Percentiles rank a stretch among this genome's conserved stretches.
Conservation (phyloP, 2,329 filamentous ascomycete species). For the Alternaria arbusti region DNA sequence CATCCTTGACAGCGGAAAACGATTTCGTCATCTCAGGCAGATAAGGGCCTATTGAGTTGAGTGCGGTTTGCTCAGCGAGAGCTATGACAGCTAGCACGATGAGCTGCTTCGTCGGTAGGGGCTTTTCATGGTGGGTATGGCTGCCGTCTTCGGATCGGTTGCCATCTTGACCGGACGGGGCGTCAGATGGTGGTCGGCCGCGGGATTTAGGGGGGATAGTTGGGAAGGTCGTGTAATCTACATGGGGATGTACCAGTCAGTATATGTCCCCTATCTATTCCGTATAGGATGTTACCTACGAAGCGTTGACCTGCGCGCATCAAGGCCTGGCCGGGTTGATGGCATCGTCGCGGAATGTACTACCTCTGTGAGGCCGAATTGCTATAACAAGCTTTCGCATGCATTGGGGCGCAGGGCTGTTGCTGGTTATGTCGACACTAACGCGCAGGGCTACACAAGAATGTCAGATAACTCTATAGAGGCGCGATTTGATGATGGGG, state of each 20-base stretch:
- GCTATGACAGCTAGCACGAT: slow-evolving; percentile 85
- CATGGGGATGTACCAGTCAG: not conserved
- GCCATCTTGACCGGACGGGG: slow-evolving; percentile 33
- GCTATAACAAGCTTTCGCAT: slow-evolving; percentile 8
- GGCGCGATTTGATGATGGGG: not conserved
- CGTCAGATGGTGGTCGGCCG: slow-evolving; percentile 56
- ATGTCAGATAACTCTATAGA: not conserved
- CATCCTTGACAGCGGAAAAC: slow-evolving; percentile 78
- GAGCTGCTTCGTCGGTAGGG: slow-evolving; percentile 83
- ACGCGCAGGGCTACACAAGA: not conserved
- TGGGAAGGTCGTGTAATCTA: slow-evolving; percentile 79
- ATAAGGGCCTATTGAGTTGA: slow-evolving; percentile 96
- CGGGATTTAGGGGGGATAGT: slow-evolving; percentile 73
- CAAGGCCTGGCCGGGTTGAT: slow-evolving; percentile 42
- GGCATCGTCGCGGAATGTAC: slow-evolving; percentile 30
- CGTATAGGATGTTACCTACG: slow-evolving; percentile 31
- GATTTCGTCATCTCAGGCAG: slow-evolving; percentile 88
- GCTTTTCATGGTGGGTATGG: slow-evolving; percentile 63
- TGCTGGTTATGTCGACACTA: not conserved
- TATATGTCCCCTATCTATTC: not conserved
- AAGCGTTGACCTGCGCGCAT: slow-evolving; percentile 59
- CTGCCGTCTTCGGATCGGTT: slow-evolving; percentile 42
- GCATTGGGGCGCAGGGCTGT: slow-evolving; percentile 13
- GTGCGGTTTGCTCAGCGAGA: slow-evolving; percentile 90
- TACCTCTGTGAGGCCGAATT: slow-evolving; percentile 31